Evolutionary conservation across 352 stramenopile species (phyloP), one percentile per base, ranked within the genome.

Genomic region (Pilasporangium apinafurcum): DNA sequence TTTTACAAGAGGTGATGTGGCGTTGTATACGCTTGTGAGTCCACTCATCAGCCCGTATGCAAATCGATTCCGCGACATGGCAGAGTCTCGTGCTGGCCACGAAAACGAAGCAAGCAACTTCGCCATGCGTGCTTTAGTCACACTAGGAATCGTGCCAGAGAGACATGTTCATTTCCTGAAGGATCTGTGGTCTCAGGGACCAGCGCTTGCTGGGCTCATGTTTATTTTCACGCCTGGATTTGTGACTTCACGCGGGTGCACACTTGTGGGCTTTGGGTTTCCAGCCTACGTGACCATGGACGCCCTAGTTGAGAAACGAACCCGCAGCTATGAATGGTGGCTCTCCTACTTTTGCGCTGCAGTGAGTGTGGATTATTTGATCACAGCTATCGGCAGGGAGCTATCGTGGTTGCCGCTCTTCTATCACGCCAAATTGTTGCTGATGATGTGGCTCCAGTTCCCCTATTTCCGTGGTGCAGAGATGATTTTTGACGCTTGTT

Each of bases 371-470:
- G 74, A 94, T 53, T 86, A 89, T 44, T 41, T 87, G 16, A 56
- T 91, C 43, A 78, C 58, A 2, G 57, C 73, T 20, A 45, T 91
- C 16, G 66, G 51, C 40, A 41, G 58, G 28, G 67, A 67, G 36
- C 58, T 95, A 20, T 62, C 48, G 39, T 95, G 84, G 84, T 53
- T 95, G 22, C 84, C 84, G 37, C 52, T 95, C 20, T 93, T 89
- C 54, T 91, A 87, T 48, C 84, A 95, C 53, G 56, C 40, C n/a
- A 92, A 94, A 61, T 43, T 95, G 49, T 44, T 90, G 18, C 50
- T 78, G 28, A 75, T 92, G 59, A 73, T 95, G 60, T 95, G 80
- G 79, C 80, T 95, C 10, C 84, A 95, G 57, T 92, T 95, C 51
- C 84, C 84, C 28, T 95, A 95, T 62, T 95, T 95, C 47, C 81